These are phyloP conservation scores for Daldinia grandis DNA, from an alignment of 495 filamentous ascomycete species.

Conservation along the genomic window DNA sequence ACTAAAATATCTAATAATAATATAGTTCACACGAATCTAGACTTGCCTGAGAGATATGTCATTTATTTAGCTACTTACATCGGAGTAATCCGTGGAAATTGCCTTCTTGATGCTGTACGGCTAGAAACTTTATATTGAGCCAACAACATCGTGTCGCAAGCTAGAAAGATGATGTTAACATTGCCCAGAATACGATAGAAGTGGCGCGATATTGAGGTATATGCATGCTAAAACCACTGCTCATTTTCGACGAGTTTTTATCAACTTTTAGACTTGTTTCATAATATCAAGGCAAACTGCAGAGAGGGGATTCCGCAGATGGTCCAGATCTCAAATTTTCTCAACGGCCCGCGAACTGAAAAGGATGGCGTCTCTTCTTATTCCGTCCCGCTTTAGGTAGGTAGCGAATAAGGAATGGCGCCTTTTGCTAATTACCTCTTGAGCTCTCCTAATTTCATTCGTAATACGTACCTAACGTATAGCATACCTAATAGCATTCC, in stretches of 20 bases:
- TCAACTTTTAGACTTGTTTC: slow-evolving; percentile 5
- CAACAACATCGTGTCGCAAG: slow-evolving; percentile 1
- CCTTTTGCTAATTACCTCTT: slow-evolving; percentile 6
- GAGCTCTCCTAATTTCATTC: neutral
- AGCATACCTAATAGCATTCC: slow-evolving; percentile 17
- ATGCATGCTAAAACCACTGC: neutral
- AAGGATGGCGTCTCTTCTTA: slow-evolving; percentile 9
- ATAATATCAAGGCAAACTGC: slow-evolving; percentile 18
- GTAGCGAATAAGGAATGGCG: slow-evolving; percentile 10
- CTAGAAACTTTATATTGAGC: slow-evolving; percentile 18
- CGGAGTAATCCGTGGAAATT: slow-evolving; percentile 24
- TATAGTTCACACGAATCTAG: slow-evolving; percentile 20
- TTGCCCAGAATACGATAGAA: neutral
- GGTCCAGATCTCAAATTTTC: slow-evolving; percentile 5
- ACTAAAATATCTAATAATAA: slow-evolving; percentile 13
- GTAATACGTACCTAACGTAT: slow-evolving; percentile 14
- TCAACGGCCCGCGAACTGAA: slow-evolving; percentile 7
- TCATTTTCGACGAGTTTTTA: neutral
- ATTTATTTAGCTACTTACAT: slow-evolving; percentile 12
- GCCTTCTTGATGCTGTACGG: neutral
- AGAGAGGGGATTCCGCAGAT: slow-evolving; percentile 18
- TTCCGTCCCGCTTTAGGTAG: slow-evolving; percentile 33
- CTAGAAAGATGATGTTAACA: neutral
- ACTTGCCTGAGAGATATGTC: slow-evolving; percentile 26
- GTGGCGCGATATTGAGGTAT: neutral